Evolutionary conservation across 169 alveolate genomes (phyloP), one percentile per base, ranked within the genome.

Genomic region (Cryptosporidium tyzzeri): DNA sequence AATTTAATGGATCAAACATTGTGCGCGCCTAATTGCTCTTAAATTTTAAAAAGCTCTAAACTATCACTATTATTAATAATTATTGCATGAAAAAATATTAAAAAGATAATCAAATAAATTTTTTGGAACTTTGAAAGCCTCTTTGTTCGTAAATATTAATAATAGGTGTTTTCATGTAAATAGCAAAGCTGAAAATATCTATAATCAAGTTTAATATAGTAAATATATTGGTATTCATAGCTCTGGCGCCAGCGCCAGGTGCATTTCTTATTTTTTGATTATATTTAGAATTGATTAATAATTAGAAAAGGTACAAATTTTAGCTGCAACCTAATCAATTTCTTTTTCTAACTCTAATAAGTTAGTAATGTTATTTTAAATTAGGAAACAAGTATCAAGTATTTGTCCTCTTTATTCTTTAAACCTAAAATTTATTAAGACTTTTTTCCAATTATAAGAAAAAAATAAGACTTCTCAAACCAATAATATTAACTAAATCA

Each of bases 221-320:
- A 16, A 53, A 5, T 4, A 23, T 23, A 53, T 53, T 23, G 21
- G n/a, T 4, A 26, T 5, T 8, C 35, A 26, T 26, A 2, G 18
- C 14, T 3, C 7, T 55, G 67, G 67, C 67, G 67, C 67, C 12
- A 16, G 67, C 67, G 67, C 67, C 67, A 26, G 18, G n/a, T 26
- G 35, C 67, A 55, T 55, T 55, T 55, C n/a, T 48, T 48, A 23
- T 21, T 53, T 53, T 53, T n/a, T 55, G 14, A 55, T n/a, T 55
- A 18, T 51, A 51, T 18, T 55, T 6, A 55, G 16, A 55, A 7
- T n/a, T 0, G 10, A 55, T 8, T 8, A 55, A 1, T 55, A n/a
- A 6, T 26, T 23, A 55, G 35, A 55, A 26, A 55, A 55, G 35
- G 3, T 14, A 48, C 12, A 14, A 10, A 48, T 16, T 14, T 48